Conservation (phyloP, 495 filamentous ascomycete species). For the Gamarada debralockiae region DNA sequence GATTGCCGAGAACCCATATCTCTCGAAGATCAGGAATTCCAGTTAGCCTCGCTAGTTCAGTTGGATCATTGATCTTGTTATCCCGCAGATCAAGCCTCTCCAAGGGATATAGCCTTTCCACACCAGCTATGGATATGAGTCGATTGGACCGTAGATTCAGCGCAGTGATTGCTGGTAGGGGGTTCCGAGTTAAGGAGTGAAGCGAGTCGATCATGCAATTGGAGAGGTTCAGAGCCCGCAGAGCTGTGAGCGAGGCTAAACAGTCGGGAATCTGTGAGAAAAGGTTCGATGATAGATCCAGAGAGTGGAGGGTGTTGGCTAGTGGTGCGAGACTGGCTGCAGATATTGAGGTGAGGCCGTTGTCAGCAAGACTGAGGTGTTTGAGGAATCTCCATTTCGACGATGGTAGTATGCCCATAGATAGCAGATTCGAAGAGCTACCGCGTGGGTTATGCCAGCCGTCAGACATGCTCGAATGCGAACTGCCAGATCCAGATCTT, state of each 20-base stretch:
- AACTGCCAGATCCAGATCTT: constrained; percentile 87
- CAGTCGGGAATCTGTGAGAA: constrained; percentile 90
- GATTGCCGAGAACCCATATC: constrained; percentile 86
- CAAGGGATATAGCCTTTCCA: constrained; percentile 82
- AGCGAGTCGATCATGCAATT: constrained; percentile 97
- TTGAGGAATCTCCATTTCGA: constrained; percentile 93
- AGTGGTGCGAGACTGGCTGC: constrained; percentile 72
- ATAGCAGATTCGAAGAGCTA: constrained; percentile 69
- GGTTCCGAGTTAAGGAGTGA: constrained; percentile 80
- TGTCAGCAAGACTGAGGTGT: constrained; percentile 89
- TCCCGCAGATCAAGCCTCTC: constrained; percentile 90
- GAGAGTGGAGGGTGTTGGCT: constrained; percentile 78
- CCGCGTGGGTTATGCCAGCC: constrained; percentile 59
- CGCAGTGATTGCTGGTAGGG: constrained; percentile 88
- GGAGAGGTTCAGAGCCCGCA: constrained; percentile 87
- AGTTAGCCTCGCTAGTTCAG: constrained; percentile 84
- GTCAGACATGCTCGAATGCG: constrained; percentile 78
- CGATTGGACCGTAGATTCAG: constrained; percentile 90
- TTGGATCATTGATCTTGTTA: constrained; percentile 86
- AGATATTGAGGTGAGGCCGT: constrained; percentile 75
- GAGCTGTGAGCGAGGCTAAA: constrained; percentile 71
- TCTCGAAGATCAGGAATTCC: constrained; percentile 87
- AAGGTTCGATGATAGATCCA: constrained; percentile 89
- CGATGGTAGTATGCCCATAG: constrained; percentile 61
- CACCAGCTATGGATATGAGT: constrained; percentile 80